phyloP scores from a whole-genome alignment of 805 yeast genomes.

The Spathaspora sp. region DNA sequence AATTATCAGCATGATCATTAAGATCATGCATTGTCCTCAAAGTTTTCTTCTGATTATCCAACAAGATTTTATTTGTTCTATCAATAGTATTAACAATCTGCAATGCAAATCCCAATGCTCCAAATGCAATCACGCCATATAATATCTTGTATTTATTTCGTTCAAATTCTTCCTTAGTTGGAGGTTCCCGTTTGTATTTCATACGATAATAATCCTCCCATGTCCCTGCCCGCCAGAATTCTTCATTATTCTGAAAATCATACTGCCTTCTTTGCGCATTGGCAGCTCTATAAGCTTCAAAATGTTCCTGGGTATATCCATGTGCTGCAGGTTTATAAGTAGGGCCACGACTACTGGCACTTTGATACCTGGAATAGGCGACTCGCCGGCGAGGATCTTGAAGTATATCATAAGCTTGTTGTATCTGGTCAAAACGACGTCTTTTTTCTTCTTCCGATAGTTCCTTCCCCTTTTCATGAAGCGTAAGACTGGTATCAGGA shows the following conservation, averaged over 20 bases:
- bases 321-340: slow-evolving; percentile 14
- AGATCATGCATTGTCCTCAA: slow-evolving; percentile 27
- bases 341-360: slow-evolving; percentile 14
- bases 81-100: slow-evolving; percentile 38
- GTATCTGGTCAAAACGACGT: slow-evolving; percentile 27
- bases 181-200: slow-evolving; percentile 34
- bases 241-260: slow-evolving; percentile 30
- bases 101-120: slow-evolving; percentile 25
- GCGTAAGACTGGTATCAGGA: slow-evolving; percentile 54
- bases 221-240: slow-evolving; percentile 59
- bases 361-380: slow-evolving; percentile 24
- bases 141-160: slow-evolving; percentile 41
- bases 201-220: slow-evolving; percentile 60
- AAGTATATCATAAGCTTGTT: slow-evolving; percentile 36
- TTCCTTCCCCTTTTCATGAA: slow-evolving; percentile 17
- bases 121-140: slow-evolving; percentile 30
- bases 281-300: slow-evolving; percentile 35
- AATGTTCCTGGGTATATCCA: slow-evolving; percentile 10
- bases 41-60: slow-evolving; percentile 22
- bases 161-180: slow-evolving; percentile 38
- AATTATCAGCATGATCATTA: slow-evolving; percentile 20
- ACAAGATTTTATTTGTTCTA: slow-evolving; percentile 24
- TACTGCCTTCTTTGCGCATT: slow-evolving; percentile 33
- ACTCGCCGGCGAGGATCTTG: slow-evolving; percentile 48
- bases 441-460: slow-evolving; percentile 32